phyloP scores from a whole-genome alignment of 495 filamentous ascomycete species.

The Penicillium verhagenii region DNA sequence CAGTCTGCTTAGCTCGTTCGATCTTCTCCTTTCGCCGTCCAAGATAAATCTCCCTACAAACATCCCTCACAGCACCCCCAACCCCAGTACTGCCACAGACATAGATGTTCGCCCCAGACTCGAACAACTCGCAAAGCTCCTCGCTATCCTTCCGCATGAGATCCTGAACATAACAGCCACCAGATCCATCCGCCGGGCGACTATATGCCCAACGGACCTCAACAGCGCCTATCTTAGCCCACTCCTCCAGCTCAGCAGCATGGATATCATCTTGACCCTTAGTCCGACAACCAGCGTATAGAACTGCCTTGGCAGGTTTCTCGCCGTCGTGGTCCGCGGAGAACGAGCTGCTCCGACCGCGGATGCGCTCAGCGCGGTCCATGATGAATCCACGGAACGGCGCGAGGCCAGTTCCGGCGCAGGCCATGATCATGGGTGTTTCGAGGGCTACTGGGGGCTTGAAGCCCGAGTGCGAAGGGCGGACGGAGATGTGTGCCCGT shows the following conservation, averaged over 20 bases:
- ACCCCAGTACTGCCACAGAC: slow-evolving; percentile 66
- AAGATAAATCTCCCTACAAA: slow-evolving; percentile 49
- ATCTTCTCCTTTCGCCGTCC: slow-evolving; percentile 44
- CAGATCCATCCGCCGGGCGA: slow-evolving; percentile 30
- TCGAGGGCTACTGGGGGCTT: slow-evolving; percentile 59
- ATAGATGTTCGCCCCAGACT: slow-evolving; percentile 59
- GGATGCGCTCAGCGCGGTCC: slow-evolving; percentile 59
- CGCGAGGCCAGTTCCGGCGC: slow-evolving; percentile 57
- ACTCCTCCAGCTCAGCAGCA: slow-evolving; percentile 55
- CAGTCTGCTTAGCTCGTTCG: slow-evolving; percentile 25
- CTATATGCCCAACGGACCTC: slow-evolving; percentile 57
- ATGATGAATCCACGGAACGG: slow-evolving; percentile 72
- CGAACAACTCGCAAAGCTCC: slow-evolving; percentile 54
- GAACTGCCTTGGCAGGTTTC: slow-evolving; percentile 54
- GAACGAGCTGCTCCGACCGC: slow-evolving; percentile 38
- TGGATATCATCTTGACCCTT: slow-evolving; percentile 60
- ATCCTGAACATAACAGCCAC: slow-evolving; percentile 60
- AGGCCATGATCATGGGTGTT: slow-evolving; percentile 67
- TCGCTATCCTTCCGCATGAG: slow-evolving; percentile 51
- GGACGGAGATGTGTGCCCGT: slow-evolving; percentile 59
- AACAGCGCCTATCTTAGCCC: slow-evolving; percentile 59
- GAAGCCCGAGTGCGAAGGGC: slow-evolving; percentile 58
- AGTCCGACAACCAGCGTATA: slow-evolving; percentile 64
- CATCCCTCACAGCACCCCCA: slow-evolving; percentile 56
- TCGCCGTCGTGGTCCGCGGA: slow-evolving; percentile 10